Conservation (phyloP, 345 rosid genomes). For the Streptanthus diversifolius region DNA sequence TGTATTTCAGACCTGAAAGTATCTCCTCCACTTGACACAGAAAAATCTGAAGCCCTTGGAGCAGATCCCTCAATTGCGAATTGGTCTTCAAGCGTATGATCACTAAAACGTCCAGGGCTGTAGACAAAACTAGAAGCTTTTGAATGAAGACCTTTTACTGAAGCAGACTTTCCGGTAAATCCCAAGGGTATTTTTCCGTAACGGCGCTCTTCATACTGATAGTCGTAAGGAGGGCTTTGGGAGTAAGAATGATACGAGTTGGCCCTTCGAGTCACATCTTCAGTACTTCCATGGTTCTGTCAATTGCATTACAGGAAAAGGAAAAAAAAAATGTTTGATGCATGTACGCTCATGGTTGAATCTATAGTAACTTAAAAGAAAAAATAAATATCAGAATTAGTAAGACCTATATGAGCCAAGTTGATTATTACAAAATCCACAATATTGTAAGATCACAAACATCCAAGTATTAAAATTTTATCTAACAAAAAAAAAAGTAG, state of each 20-base stretch:
- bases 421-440: neutral
- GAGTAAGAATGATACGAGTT: slow-evolving; percentile 97
- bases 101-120: slow-evolving; percentile 76
- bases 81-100: slow-evolving; percentile 62
- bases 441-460: neutral
- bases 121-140: slow-evolving; percentile 66
- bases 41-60: slow-evolving; percentile 77
- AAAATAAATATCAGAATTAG: neutral
- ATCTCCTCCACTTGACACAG: slow-evolving; percentile 82
- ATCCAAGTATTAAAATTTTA: neutral
- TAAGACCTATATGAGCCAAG: neutral
- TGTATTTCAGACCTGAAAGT: slow-evolving; percentile 52
- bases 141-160: slow-evolving; percentile 62
- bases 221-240: slow-evolving; percentile 97
- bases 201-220: slow-evolving; percentile 87
- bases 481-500: neutral
- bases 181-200: slow-evolving; percentile 66
- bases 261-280: slow-evolving; percentile 73
- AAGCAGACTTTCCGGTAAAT: slow-evolving; percentile 85
- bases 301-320: slow-evolving; percentile 33
- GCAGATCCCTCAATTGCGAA: slow-evolving; percentile 83
- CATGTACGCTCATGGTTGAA: slow-evolving; percentile 24
- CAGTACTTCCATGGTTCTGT: slow-evolving; percentile 60
- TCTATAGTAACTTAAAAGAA: slow-evolving; percentile 4
- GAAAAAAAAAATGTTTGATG: neutral